These are phyloP conservation scores for Suillus sp. DNA, from an alignment of 768 basidiomycete species.

Conservation along the genomic window DNA sequence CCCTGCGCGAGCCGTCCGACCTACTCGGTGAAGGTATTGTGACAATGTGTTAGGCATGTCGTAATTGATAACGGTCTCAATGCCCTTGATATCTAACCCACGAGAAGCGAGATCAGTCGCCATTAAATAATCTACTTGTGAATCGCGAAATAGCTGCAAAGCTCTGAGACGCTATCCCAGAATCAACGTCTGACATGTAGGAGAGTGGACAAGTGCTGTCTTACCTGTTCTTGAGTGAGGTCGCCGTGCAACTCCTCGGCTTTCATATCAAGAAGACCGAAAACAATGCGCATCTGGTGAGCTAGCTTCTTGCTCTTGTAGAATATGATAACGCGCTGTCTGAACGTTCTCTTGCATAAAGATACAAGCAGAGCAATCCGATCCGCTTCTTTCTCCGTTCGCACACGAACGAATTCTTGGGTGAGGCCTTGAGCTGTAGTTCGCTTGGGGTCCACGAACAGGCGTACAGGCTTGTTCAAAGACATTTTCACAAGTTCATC, in stretches of 20 bases:
- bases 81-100: constrained; percentile 95
- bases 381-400: constrained; percentile 75
- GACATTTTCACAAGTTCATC: constrained; percentile 93
- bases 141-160: constrained; percentile 85
- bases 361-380: constrained; percentile 76
- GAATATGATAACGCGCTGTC: constrained; percentile 84
- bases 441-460: constrained; percentile 95
- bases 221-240: constrained; percentile 92
- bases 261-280: constrained; percentile 84
- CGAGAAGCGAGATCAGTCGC: constrained; percentile 96
- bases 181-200: constrained; percentile 11
- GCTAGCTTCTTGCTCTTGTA: constrained; percentile 96
- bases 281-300: constrained; percentile 95
- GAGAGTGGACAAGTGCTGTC: constrained; percentile 14
- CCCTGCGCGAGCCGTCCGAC: constrained; percentile 95
- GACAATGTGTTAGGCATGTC: constrained; percentile 95
- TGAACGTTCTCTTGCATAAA: constrained; percentile 88
- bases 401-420: constrained; percentile 94
- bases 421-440: constrained; percentile 82
- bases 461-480: constrained; percentile 86
- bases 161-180: constrained; percentile 74
- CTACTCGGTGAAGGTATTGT: constrained; percentile 96
- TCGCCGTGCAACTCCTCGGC: constrained; percentile 95
- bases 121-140: constrained; percentile 87
- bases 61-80: constrained; percentile 98